Evolutionary conservation across 2,329 filamentous ascomycete genomes (phyloP).

Genomic region (Colletotrichum sp.): DNA sequence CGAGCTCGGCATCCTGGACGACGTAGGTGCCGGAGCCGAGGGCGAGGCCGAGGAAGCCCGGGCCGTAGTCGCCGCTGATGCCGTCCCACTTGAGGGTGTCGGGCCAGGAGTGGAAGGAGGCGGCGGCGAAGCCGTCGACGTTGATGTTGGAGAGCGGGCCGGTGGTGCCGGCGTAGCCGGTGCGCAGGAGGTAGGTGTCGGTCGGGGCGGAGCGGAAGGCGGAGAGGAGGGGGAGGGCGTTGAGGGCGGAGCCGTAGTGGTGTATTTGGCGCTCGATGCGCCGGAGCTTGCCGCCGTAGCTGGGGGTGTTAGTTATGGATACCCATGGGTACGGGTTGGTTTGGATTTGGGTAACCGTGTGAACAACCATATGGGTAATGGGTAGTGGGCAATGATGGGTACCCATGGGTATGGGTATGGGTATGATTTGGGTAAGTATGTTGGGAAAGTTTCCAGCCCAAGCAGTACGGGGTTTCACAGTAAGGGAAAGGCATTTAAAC

Average conservation of each 20-base stretch:
- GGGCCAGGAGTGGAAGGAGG: constrained; percentile 62
- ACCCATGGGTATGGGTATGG: too few species aligned
- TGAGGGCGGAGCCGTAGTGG: constrained; percentile 65
- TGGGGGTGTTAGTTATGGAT: constrained; percentile 10
- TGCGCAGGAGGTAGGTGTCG: constrained; percentile 55
- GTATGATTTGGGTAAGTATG: too few species aligned
- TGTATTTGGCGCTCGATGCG: constrained; percentile 58
- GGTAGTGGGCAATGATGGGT: neutral
- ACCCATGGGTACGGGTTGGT: neutral
- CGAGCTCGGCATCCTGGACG: constrained; percentile 45
- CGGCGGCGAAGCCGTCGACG: constrained; percentile 55
- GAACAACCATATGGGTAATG: neutral
- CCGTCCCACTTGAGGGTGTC: constrained; percentile 61
- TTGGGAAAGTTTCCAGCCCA: too few species aligned
- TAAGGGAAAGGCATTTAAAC: too few species aligned
- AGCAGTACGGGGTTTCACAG: too few species aligned
- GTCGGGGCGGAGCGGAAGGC: constrained; percentile 51
- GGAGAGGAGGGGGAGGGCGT: constrained; percentile 58
- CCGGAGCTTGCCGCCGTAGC: constrained; percentile 46
- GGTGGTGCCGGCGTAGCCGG: constrained; percentile 58
- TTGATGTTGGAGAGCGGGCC: constrained; percentile 62
- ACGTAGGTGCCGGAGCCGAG: constrained; percentile 57
- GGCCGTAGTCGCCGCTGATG: constrained; percentile 62
- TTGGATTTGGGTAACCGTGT: neutral
- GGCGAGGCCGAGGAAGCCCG: constrained; percentile 55